A percentile compares a stretch with the other conserved stretches of the same genome.
Evolutionary conservation across 2,329 filamentous ascomycete genomes (phyloP).

Genomic region (Cytospora piceae): DNA sequence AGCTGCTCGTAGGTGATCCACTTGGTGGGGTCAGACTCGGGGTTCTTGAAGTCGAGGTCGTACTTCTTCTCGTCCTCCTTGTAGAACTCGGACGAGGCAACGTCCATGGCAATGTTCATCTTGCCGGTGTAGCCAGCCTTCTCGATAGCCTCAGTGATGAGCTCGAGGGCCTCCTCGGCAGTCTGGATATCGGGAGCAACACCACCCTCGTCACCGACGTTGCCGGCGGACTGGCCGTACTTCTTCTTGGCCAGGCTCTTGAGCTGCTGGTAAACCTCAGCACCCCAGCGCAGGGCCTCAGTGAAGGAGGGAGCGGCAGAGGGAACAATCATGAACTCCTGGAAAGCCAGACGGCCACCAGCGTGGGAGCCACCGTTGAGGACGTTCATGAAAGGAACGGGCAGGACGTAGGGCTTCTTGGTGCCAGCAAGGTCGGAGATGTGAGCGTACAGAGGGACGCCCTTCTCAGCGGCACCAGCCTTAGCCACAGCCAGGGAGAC

Average conservation of each 20-base stretch:
- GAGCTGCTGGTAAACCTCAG: conserved; percentile 98
- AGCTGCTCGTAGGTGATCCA: conserved; percentile 99
- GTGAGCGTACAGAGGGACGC: conserved; percentile 84
- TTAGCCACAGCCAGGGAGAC: conserved; percentile 84
- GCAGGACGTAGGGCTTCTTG: conserved; percentile 90
- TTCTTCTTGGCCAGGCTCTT: conserved; percentile 98
- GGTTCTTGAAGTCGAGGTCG: conserved; percentile 99
- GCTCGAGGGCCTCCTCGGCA: conserved; percentile 91
- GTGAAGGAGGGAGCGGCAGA: conserved; percentile 86
- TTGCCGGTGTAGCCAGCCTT: conserved; percentile 92
- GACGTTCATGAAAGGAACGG: conserved; percentile 93
- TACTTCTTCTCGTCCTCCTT: conserved; percentile 98
- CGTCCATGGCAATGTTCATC: conserved; percentile 99
- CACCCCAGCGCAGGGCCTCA: conserved; percentile 93
- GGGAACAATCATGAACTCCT: conserved; percentile 95
- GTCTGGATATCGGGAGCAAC: conserved; percentile 99
- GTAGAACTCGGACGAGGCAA: conserved; percentile 99
- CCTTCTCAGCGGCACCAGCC: conserved; percentile 87
- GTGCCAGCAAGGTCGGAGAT: conserved; percentile 85
- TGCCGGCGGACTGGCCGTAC: conserved; percentile 98
- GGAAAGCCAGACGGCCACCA: conserved; percentile 92
- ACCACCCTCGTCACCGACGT: conserved; percentile 99
- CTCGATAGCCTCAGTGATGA: conserved; percentile 90
- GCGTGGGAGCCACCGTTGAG: conserved; percentile 94
- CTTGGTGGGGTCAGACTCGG: conserved; percentile 91